Evolutionary conservation across 176 grass and related monocot genomes (phyloP).

Genomic region (Paspalum vaginatum): DNA sequence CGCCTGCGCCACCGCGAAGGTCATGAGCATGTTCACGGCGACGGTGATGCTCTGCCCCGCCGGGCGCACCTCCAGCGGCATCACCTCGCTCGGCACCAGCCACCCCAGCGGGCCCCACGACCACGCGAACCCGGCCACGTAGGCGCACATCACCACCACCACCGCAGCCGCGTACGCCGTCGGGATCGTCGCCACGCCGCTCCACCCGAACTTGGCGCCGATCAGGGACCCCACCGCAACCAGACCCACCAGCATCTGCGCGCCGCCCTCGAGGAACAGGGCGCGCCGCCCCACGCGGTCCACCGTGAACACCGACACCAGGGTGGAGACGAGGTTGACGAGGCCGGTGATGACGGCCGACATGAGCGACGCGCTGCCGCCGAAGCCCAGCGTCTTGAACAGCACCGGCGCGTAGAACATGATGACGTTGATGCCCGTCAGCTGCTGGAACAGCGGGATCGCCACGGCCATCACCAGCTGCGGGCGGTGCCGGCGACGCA

Average conservation of each 20-base stretch:
- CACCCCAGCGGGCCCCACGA: constrained; percentile 77
- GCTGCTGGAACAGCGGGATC: constrained; percentile 67
- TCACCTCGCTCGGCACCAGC: constrained; percentile 76
- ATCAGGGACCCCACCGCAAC: background rate
- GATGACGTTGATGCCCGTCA: constrained; percentile 80
- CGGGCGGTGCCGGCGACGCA: constrained; percentile 13
- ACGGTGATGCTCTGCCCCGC: constrained; percentile 76
- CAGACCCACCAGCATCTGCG: constrained; percentile 24
- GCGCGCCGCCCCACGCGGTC: constrained; percentile 19
- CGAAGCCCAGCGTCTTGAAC: constrained; percentile 60
- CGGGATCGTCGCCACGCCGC: background rate
- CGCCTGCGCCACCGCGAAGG: constrained; percentile 47
- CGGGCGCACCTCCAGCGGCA: constrained; percentile 68
- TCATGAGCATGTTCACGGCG: constrained; percentile 70
- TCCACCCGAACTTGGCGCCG: background rate
- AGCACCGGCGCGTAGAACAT: constrained; percentile 84
- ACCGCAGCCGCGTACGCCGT: background rate
- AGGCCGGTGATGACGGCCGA: constrained; percentile 28
- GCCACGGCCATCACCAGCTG: constrained; percentile 67
- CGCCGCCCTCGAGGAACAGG: constrained; percentile 28
- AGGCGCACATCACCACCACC: constrained; percentile 35
- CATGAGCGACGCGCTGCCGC: constrained; percentile 40
- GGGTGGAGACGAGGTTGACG: constrained; percentile 30
- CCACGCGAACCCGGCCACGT: constrained; percentile 74
- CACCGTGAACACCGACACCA: constrained; percentile 32